These are phyloP conservation scores for Colletotrichum tamarilloi DNA, from an alignment of 2,329 filamentous ascomycete species.

Conservation along the genomic window DNA sequence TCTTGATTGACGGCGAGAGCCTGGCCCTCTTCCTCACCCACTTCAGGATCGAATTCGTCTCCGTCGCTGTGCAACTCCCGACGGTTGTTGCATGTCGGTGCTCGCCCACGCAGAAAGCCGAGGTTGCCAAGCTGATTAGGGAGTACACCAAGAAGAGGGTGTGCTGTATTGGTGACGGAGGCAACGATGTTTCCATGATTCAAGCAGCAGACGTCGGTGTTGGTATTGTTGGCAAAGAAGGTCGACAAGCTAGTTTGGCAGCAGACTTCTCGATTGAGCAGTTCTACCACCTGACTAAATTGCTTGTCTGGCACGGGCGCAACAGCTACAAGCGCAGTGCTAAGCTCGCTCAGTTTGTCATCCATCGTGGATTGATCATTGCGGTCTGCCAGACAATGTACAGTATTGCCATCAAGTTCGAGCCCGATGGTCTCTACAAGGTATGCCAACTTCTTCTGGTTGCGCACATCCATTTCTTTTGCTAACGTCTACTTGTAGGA, in stretches of 20 bases:
- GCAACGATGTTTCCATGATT: conserved; percentile 99
- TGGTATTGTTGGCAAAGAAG: conserved; percentile 98
- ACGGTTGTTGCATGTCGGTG: conserved; percentile 96
- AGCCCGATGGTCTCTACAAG: conserved; percentile 93
- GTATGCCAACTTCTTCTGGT: conserved; percentile 45
- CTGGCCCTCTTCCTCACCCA: conserved; percentile 84
- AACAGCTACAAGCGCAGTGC: conserved; percentile 97
- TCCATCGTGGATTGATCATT: conserved; percentile 95
- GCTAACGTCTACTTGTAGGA: conserved; percentile 62
- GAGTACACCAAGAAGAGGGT: conserved; percentile 93
- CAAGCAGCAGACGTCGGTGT: conserved; percentile 98
- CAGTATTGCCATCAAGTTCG: conserved; percentile 90
- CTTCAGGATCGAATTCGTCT: conserved; percentile 87
- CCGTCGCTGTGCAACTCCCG: conserved; percentile 86
- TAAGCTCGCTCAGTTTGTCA: conserved; percentile 97
- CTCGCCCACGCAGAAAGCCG: conserved; percentile 96
- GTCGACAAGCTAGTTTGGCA: conserved; percentile 91
- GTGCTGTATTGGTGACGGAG: conserved; percentile 97
- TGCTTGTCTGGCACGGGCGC: conserved; percentile 98
- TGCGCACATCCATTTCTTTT: not conserved
- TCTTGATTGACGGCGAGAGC: conserved; percentile 95
- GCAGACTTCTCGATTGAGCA: conserved; percentile 98
- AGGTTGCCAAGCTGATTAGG: conserved; percentile 90
- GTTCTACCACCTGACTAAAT: conserved; percentile 93
- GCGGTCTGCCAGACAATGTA: conserved; percentile 97